Base-by-base conservation (phyloP, 2,329 filamentous ascomycete genomes). In the Orbilia oligospora region DNA sequence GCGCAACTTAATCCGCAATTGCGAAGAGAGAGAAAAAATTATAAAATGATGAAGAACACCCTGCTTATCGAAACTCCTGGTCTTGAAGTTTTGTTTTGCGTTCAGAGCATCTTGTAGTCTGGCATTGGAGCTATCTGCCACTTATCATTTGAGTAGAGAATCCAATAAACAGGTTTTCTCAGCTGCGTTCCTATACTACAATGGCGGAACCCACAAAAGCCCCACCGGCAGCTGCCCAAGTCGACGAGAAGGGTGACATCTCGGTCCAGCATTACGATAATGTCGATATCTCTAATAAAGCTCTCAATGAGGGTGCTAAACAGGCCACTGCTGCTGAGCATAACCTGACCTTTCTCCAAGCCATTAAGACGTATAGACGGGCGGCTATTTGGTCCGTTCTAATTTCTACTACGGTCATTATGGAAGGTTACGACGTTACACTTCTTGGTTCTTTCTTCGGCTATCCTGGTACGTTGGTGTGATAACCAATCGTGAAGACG, bases 391-490 rank as follows among this genome's bases (percentile, higher is more conserved):
- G 93, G 93, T 93, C 91, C 81, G 82, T 97, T 63, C 86, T 97
- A 79, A 95, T 97, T 84, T 95, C 92, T 16, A 95, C 93, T 0
- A 94, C 92, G 83, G 96, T 97, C 82, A 90, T 89, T 82, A 97
- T 97, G 94, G 93, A 97, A 84, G 93, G 93, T 46, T 97, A 94
- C 85, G 93, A 97, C 83, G 87, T 96, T 77, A 91, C 89, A 82
- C 86, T 97, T 67, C 89, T 96, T 82, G 93, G 91, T 86, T 94
- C 94, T 84, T 94, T 81, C 58, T 75, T 73, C 41, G 77, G 71
- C 20, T 76, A 72, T 58, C 77, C 77, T 71, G 61, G 77, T 76
- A 77, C 38, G 71, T 68, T 27, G 27, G 6, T 61, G n/a, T n/a
- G n/a, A 58, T 22, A 51, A 64, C 36, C n/a, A 2, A 16, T 24